A percentile compares a stretch with the other conserved stretches of the same genome.
Conservation (phyloP, 768 basidiomycete species). For the Lactifluus volemus region DNA sequence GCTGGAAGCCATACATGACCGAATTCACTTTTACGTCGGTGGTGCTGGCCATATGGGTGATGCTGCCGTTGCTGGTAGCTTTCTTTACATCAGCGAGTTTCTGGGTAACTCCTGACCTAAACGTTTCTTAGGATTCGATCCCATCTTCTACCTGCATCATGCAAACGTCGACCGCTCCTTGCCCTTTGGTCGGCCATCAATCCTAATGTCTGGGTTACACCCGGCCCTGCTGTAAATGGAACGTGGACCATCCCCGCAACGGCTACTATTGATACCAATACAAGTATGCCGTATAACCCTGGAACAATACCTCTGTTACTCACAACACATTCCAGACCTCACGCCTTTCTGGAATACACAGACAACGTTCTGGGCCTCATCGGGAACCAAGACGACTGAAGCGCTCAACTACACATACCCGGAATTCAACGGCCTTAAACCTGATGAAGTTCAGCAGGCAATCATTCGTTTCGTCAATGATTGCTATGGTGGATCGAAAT, state of each 20-base stretch:
- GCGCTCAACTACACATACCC: slow-evolving; percentile 42
- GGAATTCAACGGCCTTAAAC: slow-evolving; percentile 37
- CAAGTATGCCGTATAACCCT: slow-evolving; percentile 3
- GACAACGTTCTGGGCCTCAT: slow-evolving; percentile 33
- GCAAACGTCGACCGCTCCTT: slow-evolving; percentile 45
- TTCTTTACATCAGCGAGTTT: slow-evolving; percentile 32
- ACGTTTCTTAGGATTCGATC: slow-evolving; percentile 38
- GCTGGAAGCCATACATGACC: slow-evolving; percentile 43
- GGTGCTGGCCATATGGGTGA: slow-evolving; percentile 25
- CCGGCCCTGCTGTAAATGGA: slow-evolving; percentile 16
- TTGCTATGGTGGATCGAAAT: slow-evolving; percentile 27
- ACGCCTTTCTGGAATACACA: slow-evolving; percentile 40
- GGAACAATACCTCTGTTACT: background rate
- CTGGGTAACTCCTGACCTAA: background rate
- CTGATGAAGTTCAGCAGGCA: slow-evolving; percentile 25
- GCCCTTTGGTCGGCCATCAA: slow-evolving; percentile 43
- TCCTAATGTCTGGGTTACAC: slow-evolving; percentile 32
- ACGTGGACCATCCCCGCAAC: slow-evolving; percentile 10
- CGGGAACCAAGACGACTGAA: slow-evolving; percentile 24
- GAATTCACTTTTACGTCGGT: slow-evolving; percentile 30
- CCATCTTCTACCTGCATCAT: slow-evolving; percentile 49
- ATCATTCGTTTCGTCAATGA: slow-evolving; percentile 30
- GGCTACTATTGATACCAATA: background rate
- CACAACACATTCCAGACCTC: slow-evolving; percentile 27
- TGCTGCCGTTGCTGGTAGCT: slow-evolving; percentile 27